Base-by-base conservation (phyloP, 352 stramenopile genomes). In the Blastocystis sp. region DNA sequence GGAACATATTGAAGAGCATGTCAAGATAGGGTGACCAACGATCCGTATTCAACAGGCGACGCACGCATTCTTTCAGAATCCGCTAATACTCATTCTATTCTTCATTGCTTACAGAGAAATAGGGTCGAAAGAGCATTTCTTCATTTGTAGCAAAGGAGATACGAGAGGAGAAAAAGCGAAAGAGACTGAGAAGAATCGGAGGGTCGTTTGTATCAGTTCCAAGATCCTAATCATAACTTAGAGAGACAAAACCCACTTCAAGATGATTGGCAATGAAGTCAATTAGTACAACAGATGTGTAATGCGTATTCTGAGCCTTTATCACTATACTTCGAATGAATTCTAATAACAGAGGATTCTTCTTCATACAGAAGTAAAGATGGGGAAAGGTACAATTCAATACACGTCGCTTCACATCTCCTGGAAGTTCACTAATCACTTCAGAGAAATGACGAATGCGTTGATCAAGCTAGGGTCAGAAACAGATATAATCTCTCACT, bases 201-300 rank as follows among this genome's bases (percentile, higher is more conserved):
- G 42, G 73, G 33, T 84, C 40, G 33, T 84, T 84, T 17, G 73
- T 64, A 42, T 84, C 73, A 9, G 57, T 84, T n/a, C 40, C 73
- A 7, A 84, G 33, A 33, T 84, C 73, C 73, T 84, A 44, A 17
- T 3, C 9, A n/a, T 84, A 5, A 84, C 22, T 15, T 22, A n/a
- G 1, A 9, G 17, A 33, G 19, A 44, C 5, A 6, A 35, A 19
- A n/a, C 19, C 1, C 17, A 84, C 73, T 19, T 57, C 33, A 13
- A 84, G 30, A 42, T 84, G 44, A 42, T 58, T 66, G 33, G 53
- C 53, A 57, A 84, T 84, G 33, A 84, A 84, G 53, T 84, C 73
- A 57, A 84, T 69, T 11, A 84, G 27, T 4, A 84, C 73, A 24
- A 84, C 48, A 30, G 73, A 84, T 1, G 73, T 84, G 27, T 84